Evolutionary conservation across 2,329 filamentous ascomycete species (phyloP).

Genomic region (Drechslera avenae): DNA sequence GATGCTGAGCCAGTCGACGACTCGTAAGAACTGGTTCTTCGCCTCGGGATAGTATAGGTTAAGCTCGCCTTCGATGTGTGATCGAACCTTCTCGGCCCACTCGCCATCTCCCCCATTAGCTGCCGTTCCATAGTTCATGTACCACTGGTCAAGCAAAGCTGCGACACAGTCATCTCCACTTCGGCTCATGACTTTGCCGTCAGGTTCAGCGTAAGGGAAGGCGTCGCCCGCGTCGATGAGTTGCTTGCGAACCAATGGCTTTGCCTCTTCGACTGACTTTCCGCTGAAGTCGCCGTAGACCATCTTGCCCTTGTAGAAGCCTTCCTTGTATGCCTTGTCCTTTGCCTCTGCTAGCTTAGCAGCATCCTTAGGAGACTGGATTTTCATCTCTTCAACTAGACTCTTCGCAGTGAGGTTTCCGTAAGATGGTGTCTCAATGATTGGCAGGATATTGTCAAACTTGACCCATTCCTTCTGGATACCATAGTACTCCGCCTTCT

Average conservation of each 20-base stretch:
- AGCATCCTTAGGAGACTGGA: conserved; percentile 92
- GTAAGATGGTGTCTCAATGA: conserved; percentile 77
- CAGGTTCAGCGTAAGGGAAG: conserved; percentile 92
- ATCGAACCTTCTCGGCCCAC: conserved; percentile 72
- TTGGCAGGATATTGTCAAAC: conserved; percentile 77
- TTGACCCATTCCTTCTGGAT: conserved; percentile 98
- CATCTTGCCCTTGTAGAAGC: conserved; percentile 94
- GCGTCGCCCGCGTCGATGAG: conserved; percentile 78
- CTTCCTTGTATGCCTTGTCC: conserved; percentile 95
- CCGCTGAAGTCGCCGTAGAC: conserved; percentile 86
- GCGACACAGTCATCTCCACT: conserved; percentile 94
- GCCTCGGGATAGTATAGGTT: conserved; percentile 74
- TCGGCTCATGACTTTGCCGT: conserved; percentile 83
- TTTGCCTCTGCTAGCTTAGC: conserved; percentile 93
- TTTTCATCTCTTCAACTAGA: conserved; percentile 91
- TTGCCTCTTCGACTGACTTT: conserved; percentile 82
- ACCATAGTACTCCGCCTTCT: conserved; percentile 92
- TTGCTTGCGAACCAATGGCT: conserved; percentile 79
- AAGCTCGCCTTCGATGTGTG: conserved; percentile 61
- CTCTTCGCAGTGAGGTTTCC: conserved; percentile 82
- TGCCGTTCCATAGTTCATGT: conserved; percentile 82
- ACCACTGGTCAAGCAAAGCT: conserved; percentile 95
- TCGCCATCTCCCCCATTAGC: conserved; percentile 69
- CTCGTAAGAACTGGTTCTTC: conserved; percentile 72
- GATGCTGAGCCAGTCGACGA: conserved; percentile 79